Conservation (phyloP, 2,329 filamentous ascomycete species). For the Xylaria sp. region DNA sequence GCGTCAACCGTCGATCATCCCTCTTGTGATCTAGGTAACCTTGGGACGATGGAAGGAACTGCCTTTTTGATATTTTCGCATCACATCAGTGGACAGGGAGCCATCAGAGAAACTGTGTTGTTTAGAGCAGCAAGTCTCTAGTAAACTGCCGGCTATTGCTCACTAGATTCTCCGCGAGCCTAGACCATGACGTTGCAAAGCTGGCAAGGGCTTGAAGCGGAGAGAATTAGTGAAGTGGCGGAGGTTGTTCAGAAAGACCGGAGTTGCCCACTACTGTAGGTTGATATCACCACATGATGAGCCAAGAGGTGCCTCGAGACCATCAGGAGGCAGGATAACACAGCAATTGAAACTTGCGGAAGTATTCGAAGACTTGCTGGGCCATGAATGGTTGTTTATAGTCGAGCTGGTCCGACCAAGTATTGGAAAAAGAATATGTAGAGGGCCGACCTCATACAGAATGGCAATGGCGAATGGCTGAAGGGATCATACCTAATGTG, state of each 20-base stretch:
- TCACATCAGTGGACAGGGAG: conserved; percentile 2
- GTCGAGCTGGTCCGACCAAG: not conserved
- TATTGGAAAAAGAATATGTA: not conserved
- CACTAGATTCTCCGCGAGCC: not conserved
- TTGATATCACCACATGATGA: not conserved
- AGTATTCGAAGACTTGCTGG: conserved; percentile 1
- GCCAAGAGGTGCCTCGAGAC: conserved; percentile 1
- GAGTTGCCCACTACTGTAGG: not conserved
- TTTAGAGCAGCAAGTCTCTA: not conserved
- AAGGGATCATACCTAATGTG: conserved; percentile 4
- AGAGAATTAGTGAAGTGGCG: conserved; percentile 4
- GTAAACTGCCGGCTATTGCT: not conserved
- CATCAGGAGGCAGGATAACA: not conserved
- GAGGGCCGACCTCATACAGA: too few relatives aligned
- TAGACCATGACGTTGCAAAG: conserved; percentile 2
- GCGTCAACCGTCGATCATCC: conserved; percentile 7
- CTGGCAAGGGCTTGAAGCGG: conserved; percentile 13
- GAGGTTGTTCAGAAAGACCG: not conserved
- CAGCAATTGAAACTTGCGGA: conserved; percentile 6
- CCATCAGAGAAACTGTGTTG: conserved; percentile 3
- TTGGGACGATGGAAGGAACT: not conserved
- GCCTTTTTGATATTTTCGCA: conserved; percentile 11
- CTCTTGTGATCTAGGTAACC: conserved; percentile 14
- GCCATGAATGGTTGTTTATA: conserved; percentile 22
- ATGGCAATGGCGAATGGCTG: too few relatives aligned